A percentile compares a stretch with the other conserved stretches of the same genome.
Evolutionary conservation across 768 basidiomycete species (phyloP).

Genomic region (Kwoniella dejecticola): DNA sequence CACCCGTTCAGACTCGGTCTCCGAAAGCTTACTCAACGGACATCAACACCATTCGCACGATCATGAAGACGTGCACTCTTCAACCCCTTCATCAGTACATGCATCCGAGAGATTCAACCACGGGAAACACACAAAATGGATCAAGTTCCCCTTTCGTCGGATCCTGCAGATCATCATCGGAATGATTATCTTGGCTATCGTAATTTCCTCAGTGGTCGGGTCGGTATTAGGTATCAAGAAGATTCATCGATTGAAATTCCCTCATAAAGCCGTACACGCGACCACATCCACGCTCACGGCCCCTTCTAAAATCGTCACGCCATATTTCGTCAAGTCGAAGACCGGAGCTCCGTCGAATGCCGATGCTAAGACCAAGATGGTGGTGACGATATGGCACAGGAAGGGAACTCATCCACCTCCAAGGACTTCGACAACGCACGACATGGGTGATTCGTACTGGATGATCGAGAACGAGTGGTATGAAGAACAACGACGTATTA

Average conservation of each 20-base stretch:
- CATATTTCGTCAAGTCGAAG: not conserved
- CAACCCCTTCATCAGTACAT: too few species aligned
- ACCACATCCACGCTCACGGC: not conserved
- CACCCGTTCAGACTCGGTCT: too few species aligned
- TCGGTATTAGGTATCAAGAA: not conserved
- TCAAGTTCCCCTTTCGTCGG: not conserved
- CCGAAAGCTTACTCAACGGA: too few species aligned
- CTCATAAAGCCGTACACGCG: not conserved
- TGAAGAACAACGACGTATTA: not conserved
- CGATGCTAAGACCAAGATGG: not conserved
- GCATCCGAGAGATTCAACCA: not conserved
- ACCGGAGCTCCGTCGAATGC: not conserved
- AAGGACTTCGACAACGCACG: not conserved
- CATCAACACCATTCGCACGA: too few species aligned
- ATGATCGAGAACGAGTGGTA: not conserved
- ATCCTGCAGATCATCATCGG: not conserved
- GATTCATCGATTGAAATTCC: not conserved
- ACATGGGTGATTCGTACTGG: not conserved
- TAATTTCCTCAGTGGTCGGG: not conserved
- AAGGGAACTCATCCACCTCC: not conserved
- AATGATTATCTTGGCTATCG: not conserved
- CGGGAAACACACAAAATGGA: not conserved
- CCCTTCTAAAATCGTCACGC: not conserved
- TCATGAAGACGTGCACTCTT: too few species aligned
- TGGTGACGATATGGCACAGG: not conserved